Evolutionary conservation across 169 alveolate genomes (phyloP).

Genomic region (Cryptosporidium meleagridis): DNA sequence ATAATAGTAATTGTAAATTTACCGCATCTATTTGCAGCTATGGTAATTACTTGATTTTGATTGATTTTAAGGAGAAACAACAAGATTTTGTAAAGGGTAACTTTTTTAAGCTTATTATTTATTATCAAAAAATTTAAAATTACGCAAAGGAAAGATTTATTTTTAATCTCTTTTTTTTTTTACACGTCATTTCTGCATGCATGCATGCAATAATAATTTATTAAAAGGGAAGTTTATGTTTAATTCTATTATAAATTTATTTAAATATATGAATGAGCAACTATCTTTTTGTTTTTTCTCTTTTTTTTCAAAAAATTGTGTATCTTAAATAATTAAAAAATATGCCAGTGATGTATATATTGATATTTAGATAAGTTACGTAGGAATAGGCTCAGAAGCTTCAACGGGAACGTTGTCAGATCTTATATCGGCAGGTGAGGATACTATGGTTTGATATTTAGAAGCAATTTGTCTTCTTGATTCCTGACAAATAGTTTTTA

Average conservation of each 20-base stretch:
- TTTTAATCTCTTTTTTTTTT: background rate
- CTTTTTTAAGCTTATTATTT: slow-evolving; percentile 26
- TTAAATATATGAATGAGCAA: background rate
- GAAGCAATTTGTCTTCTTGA: slow-evolving; percentile 43
- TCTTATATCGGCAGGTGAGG: slow-evolving; percentile 63
- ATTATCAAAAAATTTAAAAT: slow-evolving; percentile 9
- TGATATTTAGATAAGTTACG: background rate
- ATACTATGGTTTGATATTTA: slow-evolving; percentile 1
- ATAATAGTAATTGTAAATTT: slow-evolving; percentile 48
- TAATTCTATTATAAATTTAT: background rate
- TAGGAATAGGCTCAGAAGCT: slow-evolving; percentile 44
- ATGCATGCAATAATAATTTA: background rate
- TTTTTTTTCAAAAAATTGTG: background rate
- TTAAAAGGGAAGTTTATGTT: background rate
- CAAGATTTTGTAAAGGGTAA: slow-evolving; percentile 1
- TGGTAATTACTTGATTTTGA: slow-evolving; percentile 19
- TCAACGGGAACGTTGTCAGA: slow-evolving; percentile 28
- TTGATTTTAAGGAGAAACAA: slow-evolving; percentile 23
- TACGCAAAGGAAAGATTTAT: background rate
- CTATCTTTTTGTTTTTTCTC: too few relatives aligned
- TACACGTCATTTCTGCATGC: background rate
- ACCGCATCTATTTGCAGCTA: background rate
- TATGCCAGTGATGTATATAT: background rate
- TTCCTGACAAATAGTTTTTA: slow-evolving; percentile 55
- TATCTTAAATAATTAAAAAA: background rate